Conservation (phyloP, 2,329 filamentous ascomycete species). For the Cercospora beticola region DNA sequence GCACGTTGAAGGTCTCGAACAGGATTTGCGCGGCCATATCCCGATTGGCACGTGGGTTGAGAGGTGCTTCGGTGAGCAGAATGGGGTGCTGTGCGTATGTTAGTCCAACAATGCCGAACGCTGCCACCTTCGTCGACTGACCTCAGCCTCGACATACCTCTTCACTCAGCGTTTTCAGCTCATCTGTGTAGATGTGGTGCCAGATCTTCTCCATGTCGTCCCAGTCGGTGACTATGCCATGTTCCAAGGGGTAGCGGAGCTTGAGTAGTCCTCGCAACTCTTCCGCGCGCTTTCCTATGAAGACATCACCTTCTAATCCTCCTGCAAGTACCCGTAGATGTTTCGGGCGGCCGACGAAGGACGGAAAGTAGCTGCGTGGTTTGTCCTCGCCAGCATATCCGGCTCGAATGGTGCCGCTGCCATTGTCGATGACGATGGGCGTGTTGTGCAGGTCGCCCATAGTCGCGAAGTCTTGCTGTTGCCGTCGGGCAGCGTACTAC, state of each 20-base stretch:
- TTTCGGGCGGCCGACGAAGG: conserved; percentile 94
- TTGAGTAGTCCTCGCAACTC: conserved; percentile 91
- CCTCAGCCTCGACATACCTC: conserved; percentile 60
- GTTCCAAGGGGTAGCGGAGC: conserved; percentile 92
- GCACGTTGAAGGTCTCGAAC: conserved; percentile 98
- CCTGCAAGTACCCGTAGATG: conserved; percentile 94
- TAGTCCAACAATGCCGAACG: conserved; percentile 12
- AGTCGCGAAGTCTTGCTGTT: conserved; percentile 17
- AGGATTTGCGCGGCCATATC: conserved; percentile 96
- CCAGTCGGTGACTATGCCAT: conserved; percentile 98
- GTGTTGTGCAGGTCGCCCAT: conserved; percentile 89
- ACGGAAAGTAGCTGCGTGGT: conserved; percentile 96
- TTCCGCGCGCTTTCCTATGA: conserved; percentile 89
- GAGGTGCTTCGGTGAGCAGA: conserved; percentile 88
- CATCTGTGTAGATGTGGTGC: conserved; percentile 96
- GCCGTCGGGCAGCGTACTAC: conserved; percentile 25
- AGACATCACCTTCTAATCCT: conserved; percentile 92
- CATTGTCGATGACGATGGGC: conserved; percentile 98
- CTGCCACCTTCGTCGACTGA: conserved; percentile 15
- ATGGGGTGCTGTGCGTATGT: conserved; percentile 71
- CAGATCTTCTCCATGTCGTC: conserved; percentile 99
- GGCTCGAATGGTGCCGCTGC: conserved; percentile 93
- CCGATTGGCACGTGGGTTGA: conserved; percentile 93
- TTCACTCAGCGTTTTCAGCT: conserved; percentile 93
- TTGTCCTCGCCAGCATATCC: conserved; percentile 95